Conservation (phyloP, 1,139 yeast genomes). For the Yamadazyma atmosphaerica region DNA sequence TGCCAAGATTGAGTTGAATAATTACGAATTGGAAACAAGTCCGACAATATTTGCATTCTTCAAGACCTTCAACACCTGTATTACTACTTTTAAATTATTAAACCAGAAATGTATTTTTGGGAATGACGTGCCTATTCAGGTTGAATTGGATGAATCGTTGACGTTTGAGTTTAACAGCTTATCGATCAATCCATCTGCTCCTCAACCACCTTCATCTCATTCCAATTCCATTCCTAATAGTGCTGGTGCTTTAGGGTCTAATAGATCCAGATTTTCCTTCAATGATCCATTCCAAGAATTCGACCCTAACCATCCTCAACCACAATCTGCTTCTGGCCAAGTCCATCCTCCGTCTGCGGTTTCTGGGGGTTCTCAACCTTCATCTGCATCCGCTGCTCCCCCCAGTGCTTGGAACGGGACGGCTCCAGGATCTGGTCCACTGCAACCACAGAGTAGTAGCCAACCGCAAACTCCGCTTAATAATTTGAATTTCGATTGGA, state of each 20-base stretch:
- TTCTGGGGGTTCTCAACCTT: slow-evolving; percentile 11
- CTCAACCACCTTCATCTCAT: slow-evolving; percentile 5
- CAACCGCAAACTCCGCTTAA: slow-evolving; percentile 43
- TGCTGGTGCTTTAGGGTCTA: slow-evolving; percentile 6
- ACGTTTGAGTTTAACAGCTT: slow-evolving; percentile 27
- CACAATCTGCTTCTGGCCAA: slow-evolving; percentile 1
- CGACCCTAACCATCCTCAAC: slow-evolving; percentile 14
- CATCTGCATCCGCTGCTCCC: slow-evolving; percentile 5
- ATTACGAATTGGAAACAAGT: slow-evolving; percentile 25
- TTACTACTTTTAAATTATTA: slow-evolving; percentile 67
- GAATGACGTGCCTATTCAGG: slow-evolving; percentile 49
- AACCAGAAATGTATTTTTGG: slow-evolving; percentile 71
- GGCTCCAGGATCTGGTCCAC: slow-evolving; percentile 18
- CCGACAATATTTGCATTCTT: slow-evolving; percentile 59
- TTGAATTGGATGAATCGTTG: slow-evolving; percentile 37
- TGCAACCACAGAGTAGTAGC: slow-evolving; percentile 20
- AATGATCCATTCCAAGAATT: slow-evolving; percentile 55
- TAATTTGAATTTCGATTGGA: slow-evolving; percentile 38
- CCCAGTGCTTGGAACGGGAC: slow-evolving; percentile 10
- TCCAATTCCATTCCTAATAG: slow-evolving; percentile 16
- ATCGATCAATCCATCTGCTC: slow-evolving; percentile 18
- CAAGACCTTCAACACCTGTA: slow-evolving; percentile 62
- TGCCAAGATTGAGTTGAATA: slow-evolving; percentile 54
- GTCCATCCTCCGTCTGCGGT: slow-evolving; percentile 6
- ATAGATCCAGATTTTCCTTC: slow-evolving; percentile 65